phyloP scores from a whole-genome alignment of 257 asterid species.

The Paraleonurus japonicus region DNA sequence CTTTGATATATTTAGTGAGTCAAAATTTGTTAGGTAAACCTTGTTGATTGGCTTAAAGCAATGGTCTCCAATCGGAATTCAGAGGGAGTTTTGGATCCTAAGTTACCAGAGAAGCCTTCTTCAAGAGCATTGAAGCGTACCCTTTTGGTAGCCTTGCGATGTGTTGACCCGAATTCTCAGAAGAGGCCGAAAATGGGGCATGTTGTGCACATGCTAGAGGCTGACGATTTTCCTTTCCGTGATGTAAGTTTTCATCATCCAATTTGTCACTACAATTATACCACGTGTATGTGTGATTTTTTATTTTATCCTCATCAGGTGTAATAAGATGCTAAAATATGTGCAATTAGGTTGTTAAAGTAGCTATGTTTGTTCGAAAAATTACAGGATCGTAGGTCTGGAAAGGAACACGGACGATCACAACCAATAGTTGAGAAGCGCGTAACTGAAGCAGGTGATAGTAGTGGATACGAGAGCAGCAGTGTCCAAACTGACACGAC shows the following conservation, averaged over 20 bases:
- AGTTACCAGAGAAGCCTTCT: slow-evolving; percentile 66
- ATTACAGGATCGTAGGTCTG: slow-evolving; percentile 61
- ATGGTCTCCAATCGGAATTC: slow-evolving; percentile 81
- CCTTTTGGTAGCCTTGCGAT: slow-evolving; percentile 76
- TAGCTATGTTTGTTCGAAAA: background rate
- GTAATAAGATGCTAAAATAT: background rate
- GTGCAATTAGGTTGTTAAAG: background rate
- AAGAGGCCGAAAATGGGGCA: slow-evolving; percentile 96
- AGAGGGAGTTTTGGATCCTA: slow-evolving; percentile 88
- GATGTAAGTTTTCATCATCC: slow-evolving; percentile 51
- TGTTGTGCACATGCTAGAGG: slow-evolving; percentile 91
- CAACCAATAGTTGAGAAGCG: slow-evolving; percentile 43
- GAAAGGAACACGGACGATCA: slow-evolving; percentile 44
- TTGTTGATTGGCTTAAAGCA: slow-evolving; percentile 88
- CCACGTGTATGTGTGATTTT: too few species aligned
- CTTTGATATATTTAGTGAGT: background rate
- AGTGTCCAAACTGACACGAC: slow-evolving; percentile 55
- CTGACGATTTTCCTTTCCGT: slow-evolving; percentile 82
- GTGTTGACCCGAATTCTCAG: slow-evolving; percentile 82
- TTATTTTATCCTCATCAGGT: background rate
- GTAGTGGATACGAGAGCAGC: slow-evolving; percentile 88
- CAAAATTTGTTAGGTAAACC: slow-evolving; percentile 50
- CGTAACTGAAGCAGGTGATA: slow-evolving; percentile 66
- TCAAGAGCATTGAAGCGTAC: slow-evolving; percentile 80
- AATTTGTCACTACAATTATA: too few species aligned